Base-by-base conservation (phyloP, 305 asterid genomes). In the Rubia peregrina region DNA sequence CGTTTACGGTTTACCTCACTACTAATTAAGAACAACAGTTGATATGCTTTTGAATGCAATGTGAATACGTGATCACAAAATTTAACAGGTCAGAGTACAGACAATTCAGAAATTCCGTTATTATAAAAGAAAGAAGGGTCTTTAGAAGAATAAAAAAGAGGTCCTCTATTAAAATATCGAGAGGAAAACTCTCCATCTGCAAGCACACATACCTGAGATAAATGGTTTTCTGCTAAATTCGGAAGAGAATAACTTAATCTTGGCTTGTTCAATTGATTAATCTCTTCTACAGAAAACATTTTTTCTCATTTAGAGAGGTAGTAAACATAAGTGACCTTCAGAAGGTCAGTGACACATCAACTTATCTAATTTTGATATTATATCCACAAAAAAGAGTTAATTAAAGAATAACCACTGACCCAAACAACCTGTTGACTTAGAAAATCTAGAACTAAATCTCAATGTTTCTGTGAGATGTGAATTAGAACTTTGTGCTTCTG, bases 151-250 rank as follows among this genome's bases (percentile, higher is more conserved):
- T 36, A 11, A 9, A 19, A 33, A 68, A 19, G 22, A 74, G 16
- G 13, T 38, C 56, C 22, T 11, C 21, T 44, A 64, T 51, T 55
- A 75, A 79, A 26, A 71, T 13, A 69, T 40, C 44, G 44, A 73
- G 63, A 42, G 48, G 7, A 57, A 70, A 73, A 57, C 64, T 68
- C 69, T 62, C 53, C 70, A 76, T 60, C 62, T 73, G 77, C 65
- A 82, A 56, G 69, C 67, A 70, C 75, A 79, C 87, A 68, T 75
- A 92, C 96, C 96, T 67, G 76, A 75, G 77, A 73, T 59, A 69
- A 72, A 75, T 65, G 86, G 67, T 80, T 82, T 72, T 76, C 87
- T 57, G 70, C 43, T 69, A 71, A 69, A 75, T 67, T 80, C 68
- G 69, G 76, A 70, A n/a, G 62, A 26, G 73, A 71, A 71, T 80